Evolutionary conservation across 2,329 filamentous ascomycete genomes (phyloP), one percentile per base, ranked within the genome.

Genomic region (Aspergillus spinulosporus): DNA sequence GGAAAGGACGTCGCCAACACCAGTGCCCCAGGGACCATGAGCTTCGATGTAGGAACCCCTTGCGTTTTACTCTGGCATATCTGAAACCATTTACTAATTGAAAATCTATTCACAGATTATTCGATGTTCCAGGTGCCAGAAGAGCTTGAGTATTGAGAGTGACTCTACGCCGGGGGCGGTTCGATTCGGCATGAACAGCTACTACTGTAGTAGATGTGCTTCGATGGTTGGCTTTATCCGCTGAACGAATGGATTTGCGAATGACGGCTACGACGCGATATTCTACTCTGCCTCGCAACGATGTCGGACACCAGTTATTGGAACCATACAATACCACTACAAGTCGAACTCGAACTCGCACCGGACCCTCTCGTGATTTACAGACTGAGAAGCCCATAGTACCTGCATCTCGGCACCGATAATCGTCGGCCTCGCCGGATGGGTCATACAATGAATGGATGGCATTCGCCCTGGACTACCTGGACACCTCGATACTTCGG

Each of bases 111-210:
- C 5, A 39, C 12, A 39, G 36, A 72, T 77, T 45, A 75, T 78
- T 51, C 76, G 77, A 50, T 80, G 78, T 63, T 80, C 76, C 11
- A 66, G 78, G 21, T 80, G 78, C 62, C 76, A 79, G 65, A 72
- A 76, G 57, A 76, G 75, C 5, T 68, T 80, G 63, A 77, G 71
- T 49, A 64, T 78, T n/a, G 71, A 74, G 28, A 66, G 67, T 39
- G 63, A 68, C 5, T 71, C 73, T 5, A 65, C 70, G 7, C 62
- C 69, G 1, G 73, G 71, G 4, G 71, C 71, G 2, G 74, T 80
- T 14, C 74, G 73, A 45, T 79, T 79, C 63, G 77, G 76, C 52
- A 76, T 78, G 68, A 80, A 79, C 58, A 78, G 75, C 15, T 80
- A 79, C 60, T 80, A 80, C 62, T 80, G 78, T 64, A 71, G 65